phyloP scores from a whole-genome alignment of 73 alveolate genomes.

The Symbiodinium natans region DNA sequence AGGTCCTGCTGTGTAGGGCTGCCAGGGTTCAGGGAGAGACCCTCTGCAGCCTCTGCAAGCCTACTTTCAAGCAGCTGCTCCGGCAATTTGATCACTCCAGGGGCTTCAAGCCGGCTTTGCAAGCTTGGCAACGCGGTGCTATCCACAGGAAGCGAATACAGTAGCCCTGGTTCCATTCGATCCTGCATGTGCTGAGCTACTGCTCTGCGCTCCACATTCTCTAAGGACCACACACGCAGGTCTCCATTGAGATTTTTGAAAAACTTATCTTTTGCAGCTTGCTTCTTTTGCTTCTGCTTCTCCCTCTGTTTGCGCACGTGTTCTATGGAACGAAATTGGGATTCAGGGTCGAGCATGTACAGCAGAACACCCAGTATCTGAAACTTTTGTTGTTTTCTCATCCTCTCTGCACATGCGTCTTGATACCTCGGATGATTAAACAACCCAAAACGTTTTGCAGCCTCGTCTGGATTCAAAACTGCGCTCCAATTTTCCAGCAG shows the following conservation, averaged over 20 bases:
- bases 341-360: neutral
- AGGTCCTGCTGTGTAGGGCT: neutral
- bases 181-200: neutral
- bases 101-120: neutral
- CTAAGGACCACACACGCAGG: neutral
- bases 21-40: neutral
- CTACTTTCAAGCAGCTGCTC: too few relatives aligned
- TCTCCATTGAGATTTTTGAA: neutral
- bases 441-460: neutral
- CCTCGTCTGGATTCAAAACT: neutral
- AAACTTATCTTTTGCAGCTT: neutral
- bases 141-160: neutral
- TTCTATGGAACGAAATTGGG: neutral
- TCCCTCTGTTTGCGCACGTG: neutral
- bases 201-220: neutral
- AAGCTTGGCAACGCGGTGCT: neutral
- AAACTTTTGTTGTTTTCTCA: neutral
- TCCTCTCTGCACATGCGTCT: neutral
- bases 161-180: neutral
- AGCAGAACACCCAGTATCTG: neutral
- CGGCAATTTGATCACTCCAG: too few relatives aligned
- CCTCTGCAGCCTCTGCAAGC: neutral
- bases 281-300: neutral
- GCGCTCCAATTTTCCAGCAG: neutral
- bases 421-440: neutral